These are phyloP conservation scores for Gossypium schwendimanii DNA, from an alignment of 441 rosid genomes.

Conservation along the genomic window DNA sequence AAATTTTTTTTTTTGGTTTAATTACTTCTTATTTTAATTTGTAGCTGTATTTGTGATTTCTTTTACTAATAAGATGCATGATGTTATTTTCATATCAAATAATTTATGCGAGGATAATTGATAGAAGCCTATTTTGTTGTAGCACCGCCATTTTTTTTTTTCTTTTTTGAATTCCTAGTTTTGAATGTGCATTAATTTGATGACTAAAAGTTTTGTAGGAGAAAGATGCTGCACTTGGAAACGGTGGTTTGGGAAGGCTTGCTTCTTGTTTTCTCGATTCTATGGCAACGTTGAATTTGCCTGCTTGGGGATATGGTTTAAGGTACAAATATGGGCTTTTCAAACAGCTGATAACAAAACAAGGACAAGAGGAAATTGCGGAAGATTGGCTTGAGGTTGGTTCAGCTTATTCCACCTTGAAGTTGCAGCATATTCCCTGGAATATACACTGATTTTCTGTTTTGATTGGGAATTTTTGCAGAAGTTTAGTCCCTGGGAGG, in stretches of 20 bases:
- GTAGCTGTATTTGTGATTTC: too few relatives aligned
- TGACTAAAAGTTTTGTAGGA: slow-evolving; percentile 42
- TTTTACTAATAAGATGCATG: neutral
- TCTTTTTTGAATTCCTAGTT: neutral
- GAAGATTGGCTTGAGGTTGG: slow-evolving; percentile 99
- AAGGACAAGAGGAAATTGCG: slow-evolving; percentile 89
- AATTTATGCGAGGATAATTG: neutral
- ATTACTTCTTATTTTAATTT: neutral
- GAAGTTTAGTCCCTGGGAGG: slow-evolving; percentile 99
- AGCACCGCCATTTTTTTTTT: neutral
- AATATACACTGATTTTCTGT: slow-evolving; percentile 18
- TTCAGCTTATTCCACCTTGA: slow-evolving; percentile 21
- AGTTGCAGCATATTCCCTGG: slow-evolving; percentile 7
- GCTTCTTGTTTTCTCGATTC: slow-evolving; percentile 96
- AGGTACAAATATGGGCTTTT: slow-evolving; percentile 91
- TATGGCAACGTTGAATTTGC: slow-evolving; percentile 91
- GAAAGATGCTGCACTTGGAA: slow-evolving; percentile 97
- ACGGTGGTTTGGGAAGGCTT: slow-evolving; percentile 97
- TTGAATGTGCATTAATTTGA: neutral
- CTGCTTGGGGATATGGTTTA: slow-evolving; percentile 98
- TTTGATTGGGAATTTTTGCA: slow-evolving; percentile 41
- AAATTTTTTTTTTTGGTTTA: neutral
- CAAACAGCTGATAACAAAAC: slow-evolving; percentile 77
- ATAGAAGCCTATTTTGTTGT: neutral
- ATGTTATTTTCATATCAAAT: neutral